A percentile compares a stretch with the other conserved stretches of the same genome.
phyloP scores from a whole-genome alignment of 78 protist genomes.

The Diacronema lutheri region DNA sequence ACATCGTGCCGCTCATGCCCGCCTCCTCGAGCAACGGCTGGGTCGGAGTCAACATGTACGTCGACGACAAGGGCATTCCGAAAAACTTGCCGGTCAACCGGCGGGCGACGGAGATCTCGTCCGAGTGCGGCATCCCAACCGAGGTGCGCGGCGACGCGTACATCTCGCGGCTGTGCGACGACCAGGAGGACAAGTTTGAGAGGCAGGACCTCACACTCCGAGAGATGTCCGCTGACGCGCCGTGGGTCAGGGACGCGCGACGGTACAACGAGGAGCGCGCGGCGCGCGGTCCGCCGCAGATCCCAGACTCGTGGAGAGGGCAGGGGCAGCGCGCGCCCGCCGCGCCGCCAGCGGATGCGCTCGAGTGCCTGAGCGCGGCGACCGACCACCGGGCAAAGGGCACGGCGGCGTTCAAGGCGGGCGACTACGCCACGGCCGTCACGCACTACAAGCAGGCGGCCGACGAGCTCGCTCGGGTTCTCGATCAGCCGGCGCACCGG shows the following conservation, averaged over 20 bases:
- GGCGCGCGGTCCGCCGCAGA: neutral
- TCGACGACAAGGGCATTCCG: conserved; percentile 11
- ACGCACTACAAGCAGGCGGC: too few species aligned
- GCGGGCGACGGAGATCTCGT: neutral
- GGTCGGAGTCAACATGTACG: conserved; percentile 3
- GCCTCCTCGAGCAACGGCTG: neutral
- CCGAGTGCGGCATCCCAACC: neutral
- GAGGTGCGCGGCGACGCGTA: conserved; percentile 18
- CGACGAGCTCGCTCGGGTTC: too few species aligned
- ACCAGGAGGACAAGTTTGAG: conserved; percentile 6
- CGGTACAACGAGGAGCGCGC: neutral
- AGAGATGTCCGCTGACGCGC: neutral
- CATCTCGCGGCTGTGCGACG: conserved; percentile 1
- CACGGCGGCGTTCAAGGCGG: too few species aligned
- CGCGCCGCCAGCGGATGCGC: too few species aligned
- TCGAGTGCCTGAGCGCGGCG: too few species aligned
- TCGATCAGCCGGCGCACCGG: too few species aligned
- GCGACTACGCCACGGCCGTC: too few species aligned
- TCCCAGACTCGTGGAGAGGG: too few species aligned
- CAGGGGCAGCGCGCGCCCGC: too few species aligned
- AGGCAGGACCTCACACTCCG: neutral
- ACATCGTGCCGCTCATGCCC: conserved; percentile 18
- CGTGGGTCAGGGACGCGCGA: neutral
- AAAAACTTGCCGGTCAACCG: neutral
- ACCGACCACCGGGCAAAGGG: too few species aligned